Evolutionary conservation across 1,284 basidiomycete species (phyloP), one percentile per base, ranked within the genome.

Genomic region (Ceratobasidium sp.): DNA sequence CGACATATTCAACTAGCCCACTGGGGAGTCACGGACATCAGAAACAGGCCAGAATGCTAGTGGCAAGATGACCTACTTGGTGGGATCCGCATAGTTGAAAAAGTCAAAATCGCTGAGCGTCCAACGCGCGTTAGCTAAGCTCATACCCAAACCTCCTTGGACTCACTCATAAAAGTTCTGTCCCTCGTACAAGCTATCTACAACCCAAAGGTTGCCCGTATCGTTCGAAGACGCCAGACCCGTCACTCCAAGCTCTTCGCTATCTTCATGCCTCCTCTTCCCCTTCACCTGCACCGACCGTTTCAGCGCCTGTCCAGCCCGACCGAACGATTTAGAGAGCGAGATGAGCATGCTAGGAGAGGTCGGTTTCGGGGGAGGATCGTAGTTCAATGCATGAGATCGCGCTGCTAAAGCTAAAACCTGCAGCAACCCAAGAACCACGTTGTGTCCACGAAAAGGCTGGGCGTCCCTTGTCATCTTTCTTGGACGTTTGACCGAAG

Each of bases 81-180:
- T 78, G 5, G 77, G 76, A 74, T 78, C 77, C 29, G 69, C 53
- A 47, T 73, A 73, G n/a, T 64, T 75, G 45, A 56, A 77, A 56
- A 78, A 78, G 19, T 50, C 24, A 8, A 57, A 78, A n/a, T 75
- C 73, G 57, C 77, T 77, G 51, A 67, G 36, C 1, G 47, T n/a
- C 11, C 19, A 22, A 1, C 41, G 11, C 59, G 15, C 17, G 41
- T 62, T 17, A 62, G 59, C 59, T 62, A 9, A 45, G 54, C 57
- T 14, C 36, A 41, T 47, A 14, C 33, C 19, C 33, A 22, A 44
- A 62, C 9, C 51, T 15, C 33, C 53, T 19, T 9, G 36, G 31
- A 76, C 76, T 41, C 64, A 78, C 77, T 78, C 75, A 66, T 75
- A 78, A 54, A 78, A 78, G 15, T 31, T 73, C 47, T 71, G 53